Evolutionary conservation across 2,329 filamentous ascomycete genomes (phyloP).

Genomic region (Aureobasidium lini): DNA sequence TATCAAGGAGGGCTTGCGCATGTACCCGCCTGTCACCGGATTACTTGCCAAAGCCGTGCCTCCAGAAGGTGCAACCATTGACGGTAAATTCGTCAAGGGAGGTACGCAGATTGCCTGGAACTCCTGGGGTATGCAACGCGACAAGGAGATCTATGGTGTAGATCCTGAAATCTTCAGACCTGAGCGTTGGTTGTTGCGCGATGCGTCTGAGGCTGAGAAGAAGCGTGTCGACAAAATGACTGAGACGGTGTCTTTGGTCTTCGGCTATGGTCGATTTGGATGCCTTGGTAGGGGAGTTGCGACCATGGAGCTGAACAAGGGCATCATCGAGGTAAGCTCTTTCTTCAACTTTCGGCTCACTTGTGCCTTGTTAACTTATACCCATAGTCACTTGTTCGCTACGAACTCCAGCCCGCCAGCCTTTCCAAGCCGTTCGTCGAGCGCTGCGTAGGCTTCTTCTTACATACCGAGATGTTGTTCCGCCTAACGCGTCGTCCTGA

Average conservation of each 20-base stretch:
- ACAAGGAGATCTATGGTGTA: slow-evolving; percentile 29
- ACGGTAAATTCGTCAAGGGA: slow-evolving; percentile 29
- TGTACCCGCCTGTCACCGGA: slow-evolving; percentile 37
- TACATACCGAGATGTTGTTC: slow-evolving; percentile 33
- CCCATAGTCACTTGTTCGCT: slow-evolving; percentile 28
- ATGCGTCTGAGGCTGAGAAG: slow-evolving; percentile 23
- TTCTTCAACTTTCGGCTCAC: neutral
- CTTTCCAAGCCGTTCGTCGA: slow-evolving; percentile 31
- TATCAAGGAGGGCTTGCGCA: slow-evolving; percentile 40
- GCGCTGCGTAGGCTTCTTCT: slow-evolving; percentile 30
- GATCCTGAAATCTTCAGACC: slow-evolving; percentile 33
- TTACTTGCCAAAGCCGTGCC: slow-evolving; percentile 31
- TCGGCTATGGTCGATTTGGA: slow-evolving; percentile 31
- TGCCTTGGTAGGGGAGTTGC: slow-evolving; percentile 32
- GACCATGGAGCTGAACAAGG: slow-evolving; percentile 34
- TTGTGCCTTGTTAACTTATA: neutral
- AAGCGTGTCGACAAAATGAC: slow-evolving; percentile 27
- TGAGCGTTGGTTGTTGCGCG: slow-evolving; percentile 29
- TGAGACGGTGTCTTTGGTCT: slow-evolving; percentile 29
- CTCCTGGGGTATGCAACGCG: slow-evolving; percentile 31
- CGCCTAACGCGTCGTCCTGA: slow-evolving; percentile 26
- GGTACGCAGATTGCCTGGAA: slow-evolving; percentile 34
- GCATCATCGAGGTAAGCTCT: slow-evolving; percentile 28
- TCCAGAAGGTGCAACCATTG: slow-evolving; percentile 26
- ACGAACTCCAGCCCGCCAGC: slow-evolving; percentile 31